Evolutionary conservation across 2,329 filamentous ascomycete species (phyloP).

Genomic region (Penicillium glabrum): DNA sequence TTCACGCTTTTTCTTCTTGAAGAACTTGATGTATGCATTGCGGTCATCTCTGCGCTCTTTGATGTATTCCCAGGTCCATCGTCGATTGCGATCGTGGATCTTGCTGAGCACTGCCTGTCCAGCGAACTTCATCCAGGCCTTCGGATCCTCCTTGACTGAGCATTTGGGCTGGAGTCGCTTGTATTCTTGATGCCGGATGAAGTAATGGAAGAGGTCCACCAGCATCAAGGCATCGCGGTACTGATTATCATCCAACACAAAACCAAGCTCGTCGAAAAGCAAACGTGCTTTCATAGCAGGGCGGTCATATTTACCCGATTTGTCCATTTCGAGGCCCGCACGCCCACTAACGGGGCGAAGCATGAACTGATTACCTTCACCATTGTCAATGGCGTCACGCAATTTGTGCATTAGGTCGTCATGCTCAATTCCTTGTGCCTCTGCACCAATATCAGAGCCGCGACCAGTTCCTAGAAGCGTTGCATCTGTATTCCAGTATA

Average conservation of each 20-base stretch:
- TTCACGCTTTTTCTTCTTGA: slow-evolving; percentile 88
- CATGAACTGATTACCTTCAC: slow-evolving; percentile 85
- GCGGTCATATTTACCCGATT: slow-evolving; percentile 74
- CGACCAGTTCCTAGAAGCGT: slow-evolving; percentile 78
- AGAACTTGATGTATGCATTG: slow-evolving; percentile 83
- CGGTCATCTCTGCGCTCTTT: slow-evolving; percentile 89
- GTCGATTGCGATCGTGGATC: slow-evolving; percentile 89
- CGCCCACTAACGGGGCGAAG: slow-evolving; percentile 93
- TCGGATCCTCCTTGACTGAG: slow-evolving; percentile 82
- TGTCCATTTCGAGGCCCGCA: slow-evolving; percentile 92
- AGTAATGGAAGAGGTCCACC: slow-evolving; percentile 97
- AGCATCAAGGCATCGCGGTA: slow-evolving; percentile 98
- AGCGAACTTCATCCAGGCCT: slow-evolving; percentile 90
- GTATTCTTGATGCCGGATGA: slow-evolving; percentile 96
- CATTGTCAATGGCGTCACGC: slow-evolving; percentile 74
- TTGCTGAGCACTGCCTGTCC: slow-evolving; percentile 85
- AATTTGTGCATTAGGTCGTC: slow-evolving; percentile 76
- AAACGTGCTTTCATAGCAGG: slow-evolving; percentile 89
- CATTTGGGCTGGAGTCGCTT: slow-evolving; percentile 86
- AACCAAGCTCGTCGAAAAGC: slow-evolving; percentile 94
- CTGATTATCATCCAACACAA: slow-evolving; percentile 96
- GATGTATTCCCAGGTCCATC: slow-evolving; percentile 97
- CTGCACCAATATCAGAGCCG: slow-evolving; percentile 62
- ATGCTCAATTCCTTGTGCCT: slow-evolving; percentile 63
- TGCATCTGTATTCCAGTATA: slow-evolving; percentile 98